Percentiles rank a stretch among this genome's conserved stretches.
Conservation (phyloP, 2,329 filamentous ascomycete species). For the Akanthomyces dipterigenus region DNA sequence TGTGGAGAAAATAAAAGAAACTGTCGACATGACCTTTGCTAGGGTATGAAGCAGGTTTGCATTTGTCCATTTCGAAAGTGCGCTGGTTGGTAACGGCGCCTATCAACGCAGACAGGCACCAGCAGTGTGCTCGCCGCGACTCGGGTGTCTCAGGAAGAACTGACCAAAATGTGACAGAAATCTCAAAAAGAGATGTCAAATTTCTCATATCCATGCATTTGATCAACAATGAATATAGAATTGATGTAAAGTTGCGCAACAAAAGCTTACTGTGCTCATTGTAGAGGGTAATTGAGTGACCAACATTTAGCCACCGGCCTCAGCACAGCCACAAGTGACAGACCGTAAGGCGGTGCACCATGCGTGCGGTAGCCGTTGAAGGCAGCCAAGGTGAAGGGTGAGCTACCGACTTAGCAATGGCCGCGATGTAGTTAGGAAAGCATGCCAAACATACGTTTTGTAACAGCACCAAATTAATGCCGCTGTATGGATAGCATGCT, state of each 20-base stretch:
- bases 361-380: no score
- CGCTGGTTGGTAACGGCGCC: background rate
- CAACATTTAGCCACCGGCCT: background rate
- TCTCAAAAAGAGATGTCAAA: background rate
- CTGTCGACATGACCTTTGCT: constrained; percentile 11
- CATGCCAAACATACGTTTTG: no score
- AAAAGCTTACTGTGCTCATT: background rate
- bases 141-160: background rate
- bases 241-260: background rate
- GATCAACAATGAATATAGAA: background rate
- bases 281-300: background rate
- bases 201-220: background rate
- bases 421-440: no score
- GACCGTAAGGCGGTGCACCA: no score
- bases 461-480: no score
- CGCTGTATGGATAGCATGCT: no score
- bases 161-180: background rate
- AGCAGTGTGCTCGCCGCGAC: no score
- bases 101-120: no score
- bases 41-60: background rate
- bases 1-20: constrained; percentile 14
- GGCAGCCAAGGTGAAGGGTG: no score
- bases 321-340: background rate
- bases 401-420: no score
- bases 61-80: background rate